Base-by-base conservation (phyloP, 78 protist genomes). In the Trichosphaerium sp. region DNA sequence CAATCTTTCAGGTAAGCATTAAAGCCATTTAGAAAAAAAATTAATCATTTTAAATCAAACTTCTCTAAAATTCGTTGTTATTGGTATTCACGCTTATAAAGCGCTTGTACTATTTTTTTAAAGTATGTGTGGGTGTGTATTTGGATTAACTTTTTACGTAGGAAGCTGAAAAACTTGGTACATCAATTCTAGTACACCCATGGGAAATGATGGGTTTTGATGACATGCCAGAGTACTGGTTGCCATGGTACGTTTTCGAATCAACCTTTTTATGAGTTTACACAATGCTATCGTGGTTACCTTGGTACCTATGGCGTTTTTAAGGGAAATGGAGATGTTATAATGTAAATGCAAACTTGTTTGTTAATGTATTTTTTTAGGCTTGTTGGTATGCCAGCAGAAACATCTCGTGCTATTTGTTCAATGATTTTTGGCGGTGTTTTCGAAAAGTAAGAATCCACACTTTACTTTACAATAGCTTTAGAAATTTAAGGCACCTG, bases 351-450 rank as follows among this genome's bases (percentile, higher is more conserved):
- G 31, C 31, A n/a, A n/a, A 21, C 51, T 18, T 21, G 18, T 18
- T 21, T 44, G 31, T 21, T 21, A 18, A 18, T 80, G 86, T 78
- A 28, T 74, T 14, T 79, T 69, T 1, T 80, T 85, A n/a, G n/a
- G 96, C 78, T 92, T 18, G 88, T 88, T 0, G 92, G 92, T n/a
- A 92, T 92, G 96, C 96, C 96, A 0, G 82, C 90, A 0, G 96
- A 92, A 57, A 84, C 96, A 2, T 52, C 88, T n/a, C 64, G 56
- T 0, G 96, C 96, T 15, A 89, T 89, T n/a, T 80, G 92, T 54
- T 58, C 86, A 57, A 55, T 92, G 69, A 78, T 88, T 28, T 75
- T 92, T 3, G 78, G 91, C 37, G 96, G 96, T 11, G 66, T 92
- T n/a, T 63, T 92, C 44, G 84, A 88, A 57, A 35, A 59, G 18